A percentile compares a stretch with the other conserved stretches of the same genome.
Conservation (phyloP, 2,329 filamentous ascomycete species). For the Dissoconium aciculare region DNA sequence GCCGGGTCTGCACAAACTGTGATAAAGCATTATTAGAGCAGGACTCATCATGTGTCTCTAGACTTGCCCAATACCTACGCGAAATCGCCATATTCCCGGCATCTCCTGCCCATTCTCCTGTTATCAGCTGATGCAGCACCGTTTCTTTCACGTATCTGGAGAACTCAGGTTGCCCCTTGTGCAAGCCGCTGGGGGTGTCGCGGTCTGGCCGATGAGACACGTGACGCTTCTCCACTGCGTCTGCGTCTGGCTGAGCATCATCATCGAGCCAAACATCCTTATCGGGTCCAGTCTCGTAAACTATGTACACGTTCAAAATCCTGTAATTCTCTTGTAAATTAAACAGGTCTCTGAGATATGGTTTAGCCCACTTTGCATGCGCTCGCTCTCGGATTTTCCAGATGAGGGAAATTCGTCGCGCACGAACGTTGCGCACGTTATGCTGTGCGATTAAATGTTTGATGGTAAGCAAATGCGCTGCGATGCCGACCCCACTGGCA, state of each 20-base stretch:
- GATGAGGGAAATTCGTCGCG: slow-evolving; percentile 3
- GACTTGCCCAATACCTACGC: slow-evolving; percentile 2
- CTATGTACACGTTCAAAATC: neutral
- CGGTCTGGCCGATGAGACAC: neutral
- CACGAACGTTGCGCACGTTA: slow-evolving; percentile 3
- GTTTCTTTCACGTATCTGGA: neutral
- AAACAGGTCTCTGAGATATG: too few species aligned
- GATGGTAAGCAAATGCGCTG: slow-evolving; percentile 6
- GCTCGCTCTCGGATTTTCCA: too few species aligned
- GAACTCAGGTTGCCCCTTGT: slow-evolving; percentile 2
- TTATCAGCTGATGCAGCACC: slow-evolving; percentile 3
- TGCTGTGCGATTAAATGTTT: slow-evolving; percentile 3
- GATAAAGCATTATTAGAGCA: too few species aligned
- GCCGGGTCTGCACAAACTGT: too few species aligned
- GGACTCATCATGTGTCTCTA: too few species aligned
- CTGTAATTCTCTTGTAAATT: slow-evolving; percentile 1
- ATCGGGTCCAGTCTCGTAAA: slow-evolving; percentile 1
- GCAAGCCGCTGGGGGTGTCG: neutral
- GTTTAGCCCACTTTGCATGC: too few species aligned
- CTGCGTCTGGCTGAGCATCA: slow-evolving; percentile 2
- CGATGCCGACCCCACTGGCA: slow-evolving; percentile 5
- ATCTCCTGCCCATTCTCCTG: slow-evolving; percentile 4
- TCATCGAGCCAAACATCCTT: slow-evolving; percentile 4
- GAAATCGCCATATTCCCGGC: slow-evolving; percentile 6
- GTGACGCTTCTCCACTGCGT: slow-evolving; percentile 2